These are phyloP conservation scores for Silene vulgaris DNA, from an alignment of 179 eudicot species.

Conservation along the genomic window DNA sequence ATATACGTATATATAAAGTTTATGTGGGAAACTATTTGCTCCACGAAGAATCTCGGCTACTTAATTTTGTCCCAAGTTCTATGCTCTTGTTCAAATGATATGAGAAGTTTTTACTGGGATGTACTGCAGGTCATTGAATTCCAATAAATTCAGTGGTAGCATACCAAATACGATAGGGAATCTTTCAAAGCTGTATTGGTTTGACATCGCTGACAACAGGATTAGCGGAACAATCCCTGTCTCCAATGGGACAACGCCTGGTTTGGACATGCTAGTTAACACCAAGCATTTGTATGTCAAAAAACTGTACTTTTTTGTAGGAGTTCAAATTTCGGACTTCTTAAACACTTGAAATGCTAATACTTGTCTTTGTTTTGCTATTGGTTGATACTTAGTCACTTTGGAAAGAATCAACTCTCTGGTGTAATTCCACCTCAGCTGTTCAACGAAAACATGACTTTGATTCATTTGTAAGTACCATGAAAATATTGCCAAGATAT, in stretches of 20 bases:
- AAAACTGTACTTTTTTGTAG: background rate
- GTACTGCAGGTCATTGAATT: slow-evolving; percentile 61
- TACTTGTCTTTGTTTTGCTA: background rate
- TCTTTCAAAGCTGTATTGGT: slow-evolving; percentile 64
- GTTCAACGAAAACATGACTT: slow-evolving; percentile 40
- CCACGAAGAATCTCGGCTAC: background rate
- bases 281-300: slow-evolving; percentile 71
- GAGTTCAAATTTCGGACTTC: background rate
- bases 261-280: slow-evolving; percentile 57
- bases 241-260: slow-evolving; percentile 53
- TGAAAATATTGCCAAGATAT: background rate
- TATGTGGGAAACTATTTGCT: background rate
- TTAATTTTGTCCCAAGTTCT: background rate
- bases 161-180: slow-evolving; percentile 75
- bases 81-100: background rate
- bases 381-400: slow-evolving; percentile 45
- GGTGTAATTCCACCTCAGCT: slow-evolving; percentile 61
- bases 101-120: slow-evolving; percentile 13
- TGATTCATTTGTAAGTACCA: slow-evolving; percentile 68
- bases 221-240: slow-evolving; percentile 76
- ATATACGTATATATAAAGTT: background rate
- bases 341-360: background rate
- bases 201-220: slow-evolving; percentile 67
- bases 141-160: slow-evolving; percentile 57
- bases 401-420: slow-evolving; percentile 65